These are phyloP conservation scores for Adansonia grandidieri DNA, from an alignment of 441 rosid species.

Conservation along the genomic window DNA sequence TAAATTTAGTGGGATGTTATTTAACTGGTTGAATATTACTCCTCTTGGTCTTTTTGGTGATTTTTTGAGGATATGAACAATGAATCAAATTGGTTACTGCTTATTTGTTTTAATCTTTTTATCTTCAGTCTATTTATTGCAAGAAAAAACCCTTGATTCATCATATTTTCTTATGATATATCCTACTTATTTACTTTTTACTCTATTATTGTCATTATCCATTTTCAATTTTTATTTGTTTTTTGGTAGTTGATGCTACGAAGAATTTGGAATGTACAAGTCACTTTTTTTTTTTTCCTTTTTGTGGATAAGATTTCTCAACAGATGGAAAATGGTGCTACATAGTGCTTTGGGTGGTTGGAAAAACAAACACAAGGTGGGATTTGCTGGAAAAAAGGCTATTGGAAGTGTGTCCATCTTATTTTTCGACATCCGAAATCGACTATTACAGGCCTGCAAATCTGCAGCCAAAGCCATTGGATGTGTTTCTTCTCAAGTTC, in stretches of 20 bases:
- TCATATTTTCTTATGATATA: not conserved
- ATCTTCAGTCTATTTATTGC: not conserved
- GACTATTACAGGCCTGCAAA: slow-evolving; percentile 45
- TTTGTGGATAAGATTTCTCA: slow-evolving; percentile 46
- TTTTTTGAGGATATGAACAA: not conserved
- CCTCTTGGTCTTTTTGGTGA: too few relatives aligned
- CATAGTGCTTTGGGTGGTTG: slow-evolving; percentile 64
- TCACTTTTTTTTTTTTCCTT: not conserved
- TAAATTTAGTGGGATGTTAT: not conserved
- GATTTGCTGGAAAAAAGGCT: slow-evolving; percentile 59
- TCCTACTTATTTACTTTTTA: not conserved
- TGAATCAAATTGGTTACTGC: not conserved
- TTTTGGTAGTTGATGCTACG: not conserved
- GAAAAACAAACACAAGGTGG: slow-evolving; percentile 57
- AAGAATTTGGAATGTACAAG: not conserved
- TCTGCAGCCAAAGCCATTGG: slow-evolving; percentile 43
- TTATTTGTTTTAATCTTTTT: not conserved
- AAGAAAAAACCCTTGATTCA: not conserved
- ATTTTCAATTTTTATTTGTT: not conserved
- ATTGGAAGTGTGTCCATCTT: slow-evolving; percentile 65
- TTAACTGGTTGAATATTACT: not conserved
- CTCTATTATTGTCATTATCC: not conserved
- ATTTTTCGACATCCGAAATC: slow-evolving; percentile 53
- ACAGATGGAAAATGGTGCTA: slow-evolving; percentile 82
- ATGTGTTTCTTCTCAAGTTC: slow-evolving; percentile 64